Conservation (phyloP, 169 alveolate genomes). For the Cystoisospora suis region DNA sequence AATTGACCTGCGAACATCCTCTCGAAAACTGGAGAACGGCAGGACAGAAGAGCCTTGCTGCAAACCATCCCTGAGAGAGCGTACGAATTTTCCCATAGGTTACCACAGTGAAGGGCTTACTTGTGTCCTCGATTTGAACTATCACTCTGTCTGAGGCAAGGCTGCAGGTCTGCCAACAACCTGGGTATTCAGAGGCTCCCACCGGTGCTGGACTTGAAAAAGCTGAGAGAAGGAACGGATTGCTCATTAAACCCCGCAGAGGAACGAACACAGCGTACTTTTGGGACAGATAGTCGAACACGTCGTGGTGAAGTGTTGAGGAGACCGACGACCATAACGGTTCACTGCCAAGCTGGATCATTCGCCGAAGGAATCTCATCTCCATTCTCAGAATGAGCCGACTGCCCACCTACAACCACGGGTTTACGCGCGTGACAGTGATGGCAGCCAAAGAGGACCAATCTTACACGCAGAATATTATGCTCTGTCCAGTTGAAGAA, state of each 20-base stretch:
- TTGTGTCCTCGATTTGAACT: background rate
- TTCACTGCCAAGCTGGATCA: slow-evolving; percentile 56
- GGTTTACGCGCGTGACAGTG: background rate
- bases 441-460: background rate
- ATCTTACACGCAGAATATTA: slow-evolving; percentile 61
- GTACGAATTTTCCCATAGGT: background rate
- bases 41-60: slow-evolving; percentile 67
- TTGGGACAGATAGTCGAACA: slow-evolving; percentile 59
- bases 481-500: slow-evolving; percentile 66
- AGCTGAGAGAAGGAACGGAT: no score
- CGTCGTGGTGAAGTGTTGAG: slow-evolving; percentile 58
- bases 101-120: no score
- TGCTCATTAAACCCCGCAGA: no score
- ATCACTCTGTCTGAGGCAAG: slow-evolving; percentile 6
- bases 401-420: slow-evolving; percentile 55
- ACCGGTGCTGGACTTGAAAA: slow-evolving; percentile 9
- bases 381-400: slow-evolving; percentile 62
- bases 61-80: slow-evolving; percentile 53
- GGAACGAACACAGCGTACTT: slow-evolving; percentile 18
- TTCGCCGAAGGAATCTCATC: slow-evolving; percentile 63
- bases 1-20: slow-evolving; percentile 57
- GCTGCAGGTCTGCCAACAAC: no score
- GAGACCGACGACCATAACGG: slow-evolving; percentile 25
- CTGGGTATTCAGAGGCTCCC: no score
- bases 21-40: slow-evolving; percentile 67